phyloP scores from a whole-genome alignment of 768 basidiomycete genomes.

The Hysterangium stoloniferum region DNA sequence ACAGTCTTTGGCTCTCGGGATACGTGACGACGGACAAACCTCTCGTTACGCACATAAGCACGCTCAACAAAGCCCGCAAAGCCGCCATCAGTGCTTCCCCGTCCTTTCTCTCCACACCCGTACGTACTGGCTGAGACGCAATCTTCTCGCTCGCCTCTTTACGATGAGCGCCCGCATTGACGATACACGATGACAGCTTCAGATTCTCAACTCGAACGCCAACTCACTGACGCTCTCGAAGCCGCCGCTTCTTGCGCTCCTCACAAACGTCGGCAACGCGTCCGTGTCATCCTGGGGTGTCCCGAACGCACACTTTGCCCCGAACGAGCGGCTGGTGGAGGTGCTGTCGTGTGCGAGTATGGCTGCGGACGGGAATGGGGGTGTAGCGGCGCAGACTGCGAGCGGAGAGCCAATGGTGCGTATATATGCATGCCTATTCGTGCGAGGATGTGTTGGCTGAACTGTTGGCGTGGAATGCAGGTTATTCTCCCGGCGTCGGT shows the following conservation, averaged over 20 bases:
- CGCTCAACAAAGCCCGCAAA: slow-evolving; percentile 48
- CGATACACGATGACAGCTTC: slow-evolving; percentile 31
- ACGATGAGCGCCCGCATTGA: background rate
- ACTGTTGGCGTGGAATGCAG: background rate
- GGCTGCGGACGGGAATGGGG: slow-evolving; percentile 32
- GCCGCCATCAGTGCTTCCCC: slow-evolving; percentile 36
- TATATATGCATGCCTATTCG: background rate
- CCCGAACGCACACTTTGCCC: slow-evolving; percentile 31
- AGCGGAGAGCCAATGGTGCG: slow-evolving; percentile 1
- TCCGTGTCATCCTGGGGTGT: slow-evolving; percentile 37
- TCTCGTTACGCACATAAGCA: slow-evolving; percentile 37
- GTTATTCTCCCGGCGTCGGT: background rate
- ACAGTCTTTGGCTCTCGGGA: slow-evolving; percentile 52
- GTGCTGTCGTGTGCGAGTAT: slow-evolving; percentile 40
- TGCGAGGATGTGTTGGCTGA: no score
- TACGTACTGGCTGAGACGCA: no score
- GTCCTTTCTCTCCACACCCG: slow-evolving; percentile 40
- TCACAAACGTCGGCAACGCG: slow-evolving; percentile 45
- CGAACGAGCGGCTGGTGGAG: slow-evolving; percentile 41
- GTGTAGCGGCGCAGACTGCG: slow-evolving; percentile 19
- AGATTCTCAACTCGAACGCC: slow-evolving; percentile 35
- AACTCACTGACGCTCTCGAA: slow-evolving; percentile 43
- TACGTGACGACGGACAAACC: slow-evolving; percentile 41
- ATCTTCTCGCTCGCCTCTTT: background rate
- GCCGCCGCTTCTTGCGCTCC: slow-evolving; percentile 45